Base-by-base conservation (phyloP, 169 alveolate genomes). In the Cyclospora cayetanensis region DNA sequence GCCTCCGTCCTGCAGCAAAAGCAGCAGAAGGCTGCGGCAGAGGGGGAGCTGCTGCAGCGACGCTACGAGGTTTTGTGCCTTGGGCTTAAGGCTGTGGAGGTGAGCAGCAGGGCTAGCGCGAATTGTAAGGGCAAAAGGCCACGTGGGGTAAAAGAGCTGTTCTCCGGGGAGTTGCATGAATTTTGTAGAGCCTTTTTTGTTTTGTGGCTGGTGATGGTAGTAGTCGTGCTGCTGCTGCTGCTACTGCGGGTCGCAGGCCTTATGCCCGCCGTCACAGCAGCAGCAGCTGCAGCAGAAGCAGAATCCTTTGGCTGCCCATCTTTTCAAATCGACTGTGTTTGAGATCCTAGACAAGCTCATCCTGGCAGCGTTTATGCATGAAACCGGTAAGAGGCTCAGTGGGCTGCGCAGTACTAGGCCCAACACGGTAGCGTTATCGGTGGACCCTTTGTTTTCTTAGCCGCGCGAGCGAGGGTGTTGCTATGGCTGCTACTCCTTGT, bases 11-110 rank as follows among this genome's bases (percentile, higher is more conserved):
- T 34, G 82, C 82, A 70, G 82, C 82, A 70, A 53, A 46, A 70
- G 82, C 82, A 70, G 82, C 82, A 37, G 5, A 70, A 70, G 29
- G 82, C 82, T 35, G 82, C 82, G 37, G 82, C 82, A 27, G 82
- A 70, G 27, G 82, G 82, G 4, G 82, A 70, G 82, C 46, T 70
- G 82, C 82, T 70, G 82, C 82, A 70, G 82, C 82, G 37, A 27
- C 82, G 82, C 46, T 70, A 70, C 18, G 82, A 70, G 27, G 25
- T 70, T 1, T 27, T 70, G 31, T 70, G 82, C 18, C 52, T 70
- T 3, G 82, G 82, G 31, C 3, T 37, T 25, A 70, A 70, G 29
- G 82, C 82, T 15, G 5, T 70, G n/a, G 82, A 70, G 82, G 82
- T 70, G 46, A 70, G 82, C 82, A 31, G 22, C 31, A 5, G 55